phyloP scores from a whole-genome alignment of 2,329 filamentous ascomycete species.

The Alternaria hordeiaustralica region DNA sequence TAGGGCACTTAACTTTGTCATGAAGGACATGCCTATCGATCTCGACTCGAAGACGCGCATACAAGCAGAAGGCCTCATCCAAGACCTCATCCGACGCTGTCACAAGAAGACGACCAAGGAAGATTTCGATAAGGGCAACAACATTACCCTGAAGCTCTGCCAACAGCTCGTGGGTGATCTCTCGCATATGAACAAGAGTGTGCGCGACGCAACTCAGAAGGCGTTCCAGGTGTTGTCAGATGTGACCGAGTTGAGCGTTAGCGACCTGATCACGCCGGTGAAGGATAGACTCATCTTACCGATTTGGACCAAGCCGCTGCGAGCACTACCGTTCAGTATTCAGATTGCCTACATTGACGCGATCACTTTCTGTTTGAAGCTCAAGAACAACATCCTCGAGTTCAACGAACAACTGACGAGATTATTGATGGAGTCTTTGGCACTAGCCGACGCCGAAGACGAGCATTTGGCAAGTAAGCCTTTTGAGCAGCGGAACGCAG shows the following conservation, averaged over 20 bases:
- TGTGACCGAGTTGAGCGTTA: constrained; percentile 77
- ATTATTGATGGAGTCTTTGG: constrained; percentile 89
- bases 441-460: constrained; percentile 91
- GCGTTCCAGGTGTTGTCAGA: constrained; percentile 83
- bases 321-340: constrained; percentile 89
- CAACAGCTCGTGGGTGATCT: constrained; percentile 86
- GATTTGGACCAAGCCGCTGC: constrained; percentile 93
- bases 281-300: constrained; percentile 88
- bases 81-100: constrained; percentile 78
- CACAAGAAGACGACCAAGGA: constrained; percentile 81
- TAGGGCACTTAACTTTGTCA: constrained; percentile 90
- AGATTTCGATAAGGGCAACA: constrained; percentile 72
- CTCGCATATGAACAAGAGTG: constrained; percentile 94
- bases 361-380: constrained; percentile 89
- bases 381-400: constrained; percentile 86
- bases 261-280: constrained; percentile 87
- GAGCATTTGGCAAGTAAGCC: constrained; percentile 86
- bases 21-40: constrained; percentile 97
- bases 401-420: constrained; percentile 93
- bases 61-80: constrained; percentile 82
- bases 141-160: constrained; percentile 76
- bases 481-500: constrained; percentile 91
- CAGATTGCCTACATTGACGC: constrained; percentile 99
- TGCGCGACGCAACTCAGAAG: constrained; percentile 83
- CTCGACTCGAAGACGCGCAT: constrained; percentile 87